phyloP scores from a whole-genome alignment of 2,329 filamentous ascomycete genomes.

The Helotiales sp. region DNA sequence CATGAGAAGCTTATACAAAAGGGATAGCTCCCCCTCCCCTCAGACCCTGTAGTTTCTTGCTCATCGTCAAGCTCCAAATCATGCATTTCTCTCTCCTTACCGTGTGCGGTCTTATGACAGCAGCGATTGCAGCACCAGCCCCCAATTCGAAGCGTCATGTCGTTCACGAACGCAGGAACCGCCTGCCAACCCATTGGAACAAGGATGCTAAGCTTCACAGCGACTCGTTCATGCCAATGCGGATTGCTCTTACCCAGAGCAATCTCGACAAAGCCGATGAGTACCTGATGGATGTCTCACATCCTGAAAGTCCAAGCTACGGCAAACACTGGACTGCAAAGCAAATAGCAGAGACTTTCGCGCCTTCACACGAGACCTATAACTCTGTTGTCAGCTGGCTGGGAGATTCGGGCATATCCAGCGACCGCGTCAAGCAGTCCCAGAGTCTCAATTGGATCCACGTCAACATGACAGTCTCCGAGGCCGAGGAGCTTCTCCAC shows the following conservation, averaged over 20 bases:
- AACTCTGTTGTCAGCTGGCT: conserved; percentile 54
- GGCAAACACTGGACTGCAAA: conserved; percentile 39
- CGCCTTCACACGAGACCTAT: conserved; percentile 44
- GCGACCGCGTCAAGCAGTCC: conserved; percentile 48
- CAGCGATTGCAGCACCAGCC: conserved; percentile 2
- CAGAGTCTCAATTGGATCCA: conserved; percentile 23
- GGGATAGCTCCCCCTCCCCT: background rate
- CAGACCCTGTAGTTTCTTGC: background rate
- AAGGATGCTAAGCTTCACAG: conserved; percentile 5
- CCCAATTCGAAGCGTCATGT: conserved; percentile 1
- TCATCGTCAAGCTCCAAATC: background rate
- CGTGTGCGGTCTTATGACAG: conserved; percentile 2
- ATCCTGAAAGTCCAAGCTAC: conserved; percentile 37
- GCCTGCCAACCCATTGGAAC: conserved; percentile 2
- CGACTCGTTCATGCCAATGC: background rate
- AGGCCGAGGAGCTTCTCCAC: conserved; percentile 51
- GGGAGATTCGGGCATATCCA: conserved; percentile 47
- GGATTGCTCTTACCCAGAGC: conserved; percentile 45
- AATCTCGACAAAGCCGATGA: conserved; percentile 46
- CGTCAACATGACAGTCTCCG: conserved; percentile 34
- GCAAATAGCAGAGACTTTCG: conserved; percentile 42
- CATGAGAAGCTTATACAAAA: background rate
- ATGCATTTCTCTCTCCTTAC: conserved; percentile 7
- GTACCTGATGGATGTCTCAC: conserved; percentile 41
- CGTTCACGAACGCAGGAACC: conserved; percentile 4